Conservation (phyloP, 176 grass and related monocot species). For the Cenchrus purpureus region DNA sequence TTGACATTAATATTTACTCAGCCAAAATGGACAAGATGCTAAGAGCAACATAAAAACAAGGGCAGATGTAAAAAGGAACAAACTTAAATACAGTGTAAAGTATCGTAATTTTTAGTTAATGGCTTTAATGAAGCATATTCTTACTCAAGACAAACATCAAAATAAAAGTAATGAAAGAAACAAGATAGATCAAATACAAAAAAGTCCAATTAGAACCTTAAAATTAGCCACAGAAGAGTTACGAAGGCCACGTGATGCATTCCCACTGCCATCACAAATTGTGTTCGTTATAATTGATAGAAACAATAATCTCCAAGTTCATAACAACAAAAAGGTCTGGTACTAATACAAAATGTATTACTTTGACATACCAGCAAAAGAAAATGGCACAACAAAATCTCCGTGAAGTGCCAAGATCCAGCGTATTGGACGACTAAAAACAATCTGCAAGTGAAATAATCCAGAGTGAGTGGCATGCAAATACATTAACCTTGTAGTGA, state of each 20-base stretch:
- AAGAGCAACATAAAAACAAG: neutral
- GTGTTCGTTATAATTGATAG: conserved; percentile 20
- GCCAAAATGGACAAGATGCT: conserved; percentile 9
- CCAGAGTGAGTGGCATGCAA: neutral
- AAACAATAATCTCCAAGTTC: conserved; percentile 5
- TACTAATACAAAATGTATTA: conserved; percentile 33
- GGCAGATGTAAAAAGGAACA: neutral
- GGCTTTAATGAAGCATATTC: neutral
- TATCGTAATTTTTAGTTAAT: conserved; percentile 15
- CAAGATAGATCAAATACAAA: conserved; percentile 16
- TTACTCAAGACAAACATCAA: conserved; percentile 19
- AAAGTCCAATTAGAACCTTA: conserved; percentile 51
- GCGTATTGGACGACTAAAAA: conserved; percentile 93
- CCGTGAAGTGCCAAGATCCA: conserved; percentile 94
- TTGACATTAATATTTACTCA: conserved; percentile 48
- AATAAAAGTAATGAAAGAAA: conserved; percentile 9
- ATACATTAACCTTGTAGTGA: neutral
- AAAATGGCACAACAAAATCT: conserved; percentile 80
- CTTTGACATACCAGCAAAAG: conserved; percentile 89
- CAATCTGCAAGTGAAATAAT: conserved; percentile 54
- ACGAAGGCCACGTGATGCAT: conserved; percentile 81
- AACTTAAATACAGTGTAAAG: conserved; percentile 26
- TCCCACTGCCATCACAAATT: conserved; percentile 62
- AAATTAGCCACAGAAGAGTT: conserved; percentile 82
- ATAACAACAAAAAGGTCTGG: neutral